Evolutionary conservation across 208 protist genomes (phyloP), one percentile per base, ranked within the genome.

Genomic region (Wallacemonas sp.): DNA sequence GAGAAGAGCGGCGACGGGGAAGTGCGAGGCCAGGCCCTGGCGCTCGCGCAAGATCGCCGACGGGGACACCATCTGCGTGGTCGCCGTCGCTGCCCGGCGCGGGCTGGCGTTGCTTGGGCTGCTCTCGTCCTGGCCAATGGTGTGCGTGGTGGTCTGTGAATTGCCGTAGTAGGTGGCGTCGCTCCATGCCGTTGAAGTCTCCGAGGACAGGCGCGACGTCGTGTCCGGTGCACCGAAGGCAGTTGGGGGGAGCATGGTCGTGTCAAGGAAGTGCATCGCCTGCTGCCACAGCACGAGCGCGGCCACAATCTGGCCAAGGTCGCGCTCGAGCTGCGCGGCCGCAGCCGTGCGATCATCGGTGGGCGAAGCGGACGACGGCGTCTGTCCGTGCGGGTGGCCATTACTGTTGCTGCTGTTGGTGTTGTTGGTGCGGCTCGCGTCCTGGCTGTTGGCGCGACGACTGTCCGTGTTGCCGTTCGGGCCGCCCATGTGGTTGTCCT

Each of bases 201-300:
- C 36, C 14, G 10, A 14, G 36, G 10, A 41, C 36, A 41, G 7
- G 36, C 14, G 36, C 14, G 36, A 16, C 36, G 10, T 41, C 36
- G 10, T 41, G 36, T 41, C 0, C 36, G 14, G 10, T 41, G 14
- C 48, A 10, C 26, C 25, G 25, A 55, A 4, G 7, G 52, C 52
- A 33, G 36, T 41, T 0, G 36, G 7, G 7, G 52, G 32, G 18
- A 29, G 31, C 52, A 59, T 41, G 4, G 28, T 23, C 29, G 22
- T 29, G 28, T 59, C 41, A 5, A 64, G 57, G 23, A 64, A 64
- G 23, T 46, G n/a, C 57, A 52, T 64, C 18, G 42, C 28, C 39
- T 52, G 57, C 57, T 64, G 57, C 41, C 42, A 46, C 39, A 64
- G 39, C 33, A 64, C 57, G 10, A 64, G 42, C 25, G 38, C 57